Evolutionary conservation across 306 rosid species (phyloP).

Genomic region (Canavalia ensiformis): DNA sequence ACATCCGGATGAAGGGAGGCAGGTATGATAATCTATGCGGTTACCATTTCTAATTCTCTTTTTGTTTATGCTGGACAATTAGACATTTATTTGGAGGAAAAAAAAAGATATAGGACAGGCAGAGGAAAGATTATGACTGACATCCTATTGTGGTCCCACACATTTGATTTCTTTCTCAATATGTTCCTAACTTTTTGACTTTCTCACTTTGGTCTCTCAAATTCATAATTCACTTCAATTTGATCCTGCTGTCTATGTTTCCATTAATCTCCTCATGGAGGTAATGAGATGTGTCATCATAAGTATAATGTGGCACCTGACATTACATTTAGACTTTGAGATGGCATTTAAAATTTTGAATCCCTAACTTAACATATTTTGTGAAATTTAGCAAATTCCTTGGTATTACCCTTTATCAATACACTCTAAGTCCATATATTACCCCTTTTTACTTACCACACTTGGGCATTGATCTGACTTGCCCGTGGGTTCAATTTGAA

Average conservation of each 20-base stretch:
- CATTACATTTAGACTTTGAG: not conserved
- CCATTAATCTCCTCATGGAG: not conserved
- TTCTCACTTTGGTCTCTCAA: not conserved
- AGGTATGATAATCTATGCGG: slow-evolving; percentile 61
- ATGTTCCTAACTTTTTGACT: slow-evolving; percentile 4
- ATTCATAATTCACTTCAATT: not conserved
- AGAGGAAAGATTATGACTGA: slow-evolving; percentile 8
- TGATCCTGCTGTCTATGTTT: not conserved
- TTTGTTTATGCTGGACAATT: slow-evolving; percentile 34
- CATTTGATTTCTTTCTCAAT: not conserved
- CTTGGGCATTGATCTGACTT: not conserved
- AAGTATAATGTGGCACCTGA: not conserved
- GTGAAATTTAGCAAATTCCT: slow-evolving; percentile 2
- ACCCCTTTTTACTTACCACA: too few relatives aligned
- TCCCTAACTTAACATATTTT: not conserved
- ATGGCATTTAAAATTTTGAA: not conserved
- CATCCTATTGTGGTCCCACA: slow-evolving; percentile 25
- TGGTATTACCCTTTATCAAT: not conserved
- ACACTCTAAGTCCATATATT: not conserved
- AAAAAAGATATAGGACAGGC: slow-evolving; percentile 15
- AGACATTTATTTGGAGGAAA: slow-evolving; percentile 27
- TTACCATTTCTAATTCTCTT: slow-evolving; percentile 28
- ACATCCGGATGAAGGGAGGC: slow-evolving; percentile 94
- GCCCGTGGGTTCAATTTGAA: not conserved
- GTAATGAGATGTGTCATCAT: not conserved